Evolutionary conservation across 495 filamentous ascomycete species (phyloP).

Genomic region (Aspergillus carlsbadensis): DNA sequence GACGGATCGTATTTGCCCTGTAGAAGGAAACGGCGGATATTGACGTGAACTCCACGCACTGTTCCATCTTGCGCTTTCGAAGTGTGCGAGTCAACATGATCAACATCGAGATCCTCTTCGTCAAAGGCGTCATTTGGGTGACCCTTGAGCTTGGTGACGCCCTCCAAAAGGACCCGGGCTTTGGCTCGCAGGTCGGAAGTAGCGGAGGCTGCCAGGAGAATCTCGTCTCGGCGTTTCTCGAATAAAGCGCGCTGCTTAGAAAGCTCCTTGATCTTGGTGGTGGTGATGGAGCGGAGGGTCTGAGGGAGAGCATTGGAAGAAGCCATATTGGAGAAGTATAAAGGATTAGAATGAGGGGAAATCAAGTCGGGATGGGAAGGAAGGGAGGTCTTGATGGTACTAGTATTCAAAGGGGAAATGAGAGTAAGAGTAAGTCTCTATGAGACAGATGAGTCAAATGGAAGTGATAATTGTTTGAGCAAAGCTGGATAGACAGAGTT

Average conservation of each 20-base stretch:
- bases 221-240: constrained; percentile 37
- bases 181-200: constrained; percentile 29
- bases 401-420: neutral
- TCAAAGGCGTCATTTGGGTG: constrained; percentile 38
- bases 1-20: constrained; percentile 58
- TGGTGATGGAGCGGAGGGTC: constrained; percentile 64
- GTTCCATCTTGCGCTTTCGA: constrained; percentile 13
- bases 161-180: constrained; percentile 36
- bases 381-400: neutral
- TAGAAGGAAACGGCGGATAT: constrained; percentile 52
- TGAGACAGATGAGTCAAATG: neutral
- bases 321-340: constrained; percentile 21
- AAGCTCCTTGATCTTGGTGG: constrained; percentile 61
- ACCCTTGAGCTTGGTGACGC: constrained; percentile 39
- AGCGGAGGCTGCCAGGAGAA: constrained; percentile 27
- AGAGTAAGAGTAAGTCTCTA: neutral
- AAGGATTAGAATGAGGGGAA: neutral
- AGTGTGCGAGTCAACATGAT: constrained; percentile 12
- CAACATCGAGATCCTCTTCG: constrained; percentile 34
- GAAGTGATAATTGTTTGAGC: neutral
- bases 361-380: neutral
- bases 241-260: constrained; percentile 58
- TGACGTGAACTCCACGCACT: constrained; percentile 29
- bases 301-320: constrained; percentile 49
- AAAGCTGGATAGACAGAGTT: neutral